Conservation (phyloP, 257 asterid genomes). For the Solanum clarkiae region DNA sequence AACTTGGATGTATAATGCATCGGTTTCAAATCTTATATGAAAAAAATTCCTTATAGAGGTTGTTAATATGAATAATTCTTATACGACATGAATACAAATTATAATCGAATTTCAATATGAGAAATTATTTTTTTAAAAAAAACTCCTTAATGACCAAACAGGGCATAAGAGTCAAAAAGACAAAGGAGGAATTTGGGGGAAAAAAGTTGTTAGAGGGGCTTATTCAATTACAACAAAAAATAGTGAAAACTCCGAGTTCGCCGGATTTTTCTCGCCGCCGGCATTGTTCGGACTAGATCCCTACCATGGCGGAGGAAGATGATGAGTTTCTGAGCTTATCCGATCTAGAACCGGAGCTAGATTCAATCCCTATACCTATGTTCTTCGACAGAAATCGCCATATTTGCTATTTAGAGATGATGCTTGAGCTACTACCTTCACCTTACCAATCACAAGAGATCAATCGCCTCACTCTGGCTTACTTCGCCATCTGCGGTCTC, state of each 20-base stretch:
- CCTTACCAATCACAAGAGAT: slow-evolving; percentile 68
- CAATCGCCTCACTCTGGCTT: slow-evolving; percentile 84
- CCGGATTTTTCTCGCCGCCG: background rate
- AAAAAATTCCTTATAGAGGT: no score
- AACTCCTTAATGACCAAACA: background rate
- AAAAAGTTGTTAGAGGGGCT: background rate
- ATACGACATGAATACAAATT: no score
- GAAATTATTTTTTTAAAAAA: no score
- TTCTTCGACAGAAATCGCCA: slow-evolving; percentile 73
- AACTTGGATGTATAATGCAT: no score
- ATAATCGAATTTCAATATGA: no score
- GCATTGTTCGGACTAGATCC: background rate
- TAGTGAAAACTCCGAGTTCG: background rate
- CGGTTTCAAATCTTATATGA: no score
- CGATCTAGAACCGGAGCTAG: background rate
- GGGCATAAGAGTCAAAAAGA: background rate
- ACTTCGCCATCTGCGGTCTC: slow-evolving; percentile 69
- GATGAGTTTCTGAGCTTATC: background rate
- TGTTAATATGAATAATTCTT: no score
- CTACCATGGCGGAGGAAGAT: slow-evolving; percentile 14
- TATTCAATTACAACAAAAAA: background rate
- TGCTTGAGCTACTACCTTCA: slow-evolving; percentile 61
- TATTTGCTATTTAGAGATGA: slow-evolving; percentile 49
- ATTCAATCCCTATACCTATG: slow-evolving; percentile 2
- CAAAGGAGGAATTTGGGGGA: background rate